phyloP scores from a whole-genome alignment of 345 rosid genomes.

The Xanthoceras sorbifolium region DNA sequence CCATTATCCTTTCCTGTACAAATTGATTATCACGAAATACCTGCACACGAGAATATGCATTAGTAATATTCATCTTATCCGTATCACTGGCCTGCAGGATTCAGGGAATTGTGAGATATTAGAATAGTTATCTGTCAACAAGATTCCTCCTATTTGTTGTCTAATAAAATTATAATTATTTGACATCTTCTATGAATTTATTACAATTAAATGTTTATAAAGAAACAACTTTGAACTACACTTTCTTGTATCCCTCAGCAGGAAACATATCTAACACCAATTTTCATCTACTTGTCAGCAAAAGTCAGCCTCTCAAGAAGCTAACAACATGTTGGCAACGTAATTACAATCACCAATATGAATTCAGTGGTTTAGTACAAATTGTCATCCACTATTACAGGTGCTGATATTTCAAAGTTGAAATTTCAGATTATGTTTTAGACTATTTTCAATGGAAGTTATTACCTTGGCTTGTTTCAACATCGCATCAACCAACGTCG shows the following conservation, averaged over 20 bases:
- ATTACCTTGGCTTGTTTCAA: conserved; percentile 87
- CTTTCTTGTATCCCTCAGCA: neutral
- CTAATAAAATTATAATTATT: neutral
- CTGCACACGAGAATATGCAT: conserved; percentile 39
- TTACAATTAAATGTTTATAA: neutral
- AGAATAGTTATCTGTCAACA: neutral
- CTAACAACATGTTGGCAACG: neutral
- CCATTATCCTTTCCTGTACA: conserved; percentile 94
- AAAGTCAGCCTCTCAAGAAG: neutral
- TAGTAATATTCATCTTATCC: neutral
- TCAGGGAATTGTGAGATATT: neutral
- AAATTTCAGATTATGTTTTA: no score
- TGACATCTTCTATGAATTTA: neutral
- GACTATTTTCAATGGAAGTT: neutral
- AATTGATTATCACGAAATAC: conserved; percentile 94
- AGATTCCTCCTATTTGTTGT: neutral
- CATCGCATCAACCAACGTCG: conserved; percentile 98
- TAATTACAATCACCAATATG: no score
- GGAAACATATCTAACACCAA: neutral
- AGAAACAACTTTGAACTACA: neutral
- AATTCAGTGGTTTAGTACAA: no score
- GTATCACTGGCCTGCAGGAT: neutral
- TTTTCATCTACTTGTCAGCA: neutral
- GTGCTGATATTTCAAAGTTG: no score
- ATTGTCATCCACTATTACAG: no score